phyloP scores from a whole-genome alignment of 495 filamentous ascomycete genomes.

The Beverwykella pulmonaria region DNA sequence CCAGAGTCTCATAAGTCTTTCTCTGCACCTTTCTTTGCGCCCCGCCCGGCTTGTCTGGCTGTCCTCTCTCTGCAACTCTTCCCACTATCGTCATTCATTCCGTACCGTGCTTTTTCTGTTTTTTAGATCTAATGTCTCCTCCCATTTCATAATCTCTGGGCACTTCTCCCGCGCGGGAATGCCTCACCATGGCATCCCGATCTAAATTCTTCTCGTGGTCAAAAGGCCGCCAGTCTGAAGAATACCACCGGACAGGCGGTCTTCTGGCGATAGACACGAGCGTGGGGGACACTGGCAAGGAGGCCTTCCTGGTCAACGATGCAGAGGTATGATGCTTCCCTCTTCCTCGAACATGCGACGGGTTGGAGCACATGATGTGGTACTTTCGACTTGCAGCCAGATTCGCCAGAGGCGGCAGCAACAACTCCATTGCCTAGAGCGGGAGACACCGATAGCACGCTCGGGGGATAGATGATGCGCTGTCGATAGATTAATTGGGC shows the following conservation, averaged over 20 bases:
- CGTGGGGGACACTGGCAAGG: constrained; percentile 28
- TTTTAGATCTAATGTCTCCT: constrained; percentile 8
- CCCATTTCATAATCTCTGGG: neutral
- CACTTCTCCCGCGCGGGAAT: neutral
- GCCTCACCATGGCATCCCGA: constrained; percentile 39
- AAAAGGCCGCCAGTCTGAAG: constrained; percentile 40
- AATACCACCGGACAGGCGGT: constrained; percentile 32
- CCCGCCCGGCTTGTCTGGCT: neutral
- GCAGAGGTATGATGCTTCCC: constrained; percentile 30
- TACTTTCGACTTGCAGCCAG: neutral
- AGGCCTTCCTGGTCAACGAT: constrained; percentile 10
- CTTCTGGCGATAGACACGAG: constrained; percentile 30
- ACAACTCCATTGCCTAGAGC: neutral
- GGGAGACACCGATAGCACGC: neutral
- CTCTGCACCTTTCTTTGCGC: neutral
- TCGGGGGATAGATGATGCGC: constrained; percentile 24
- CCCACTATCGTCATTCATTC: constrained; percentile 11
- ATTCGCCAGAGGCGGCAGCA: neutral
- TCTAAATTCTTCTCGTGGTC: constrained; percentile 47
- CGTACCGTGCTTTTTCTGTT: constrained; percentile 1
- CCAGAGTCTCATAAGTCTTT: neutral
- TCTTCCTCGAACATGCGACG: neutral
- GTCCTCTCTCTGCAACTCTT: neutral
- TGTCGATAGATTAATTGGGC: constrained; percentile 36
- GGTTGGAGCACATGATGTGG: neutral